Evolutionary conservation across 73 alveolate species (phyloP), one percentile per base, ranked within the genome.

Genomic region (Urostyla sp.): DNA sequence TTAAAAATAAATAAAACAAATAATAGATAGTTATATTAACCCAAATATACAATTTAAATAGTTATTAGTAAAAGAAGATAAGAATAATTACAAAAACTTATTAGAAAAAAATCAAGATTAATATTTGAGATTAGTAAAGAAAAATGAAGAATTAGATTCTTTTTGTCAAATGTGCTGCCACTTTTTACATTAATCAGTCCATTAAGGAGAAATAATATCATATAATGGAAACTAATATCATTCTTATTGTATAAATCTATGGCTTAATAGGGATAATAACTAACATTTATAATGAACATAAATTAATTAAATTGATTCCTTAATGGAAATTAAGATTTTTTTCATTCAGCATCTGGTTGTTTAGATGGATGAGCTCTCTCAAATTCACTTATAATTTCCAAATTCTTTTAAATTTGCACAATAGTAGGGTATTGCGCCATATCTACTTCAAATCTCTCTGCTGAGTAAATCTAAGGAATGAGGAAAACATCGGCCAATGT

Each of bases 401-500:
- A 63, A 43, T 86, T 84, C 20, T 45, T 63, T 0, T 58, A 56
- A 54, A 92, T 84, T 45, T 79, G 87, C 18, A 44, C 50, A 26
- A 92, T 60, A 7, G 43, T 56, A n/a, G 94, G 94, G 75, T 37
- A 89, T 13, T 75, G 58, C n/a, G 46, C 63, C 67, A 89, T 27
- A 48, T 63, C 85, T 3, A 85, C 83, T 18, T 57, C 49, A 55
- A 60, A 89, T 45, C 93, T 84, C 2, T 45, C 52, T 2, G 87
- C 84, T 21, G 61, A 76, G 73, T 59, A 80, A 26, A 90, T 35
- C 51, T 90, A 88, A 0, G 96, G 96, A n/a, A 72, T 44, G 20
- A 90, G 60, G 87, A 72, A 90, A 28, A 78, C 88, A 53, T 90
- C 96, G 0, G 96, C 96, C 5, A 80, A 0, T 0, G 96, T 90